Base-by-base conservation (phyloP, 129 eudicot species). In the Sambucus nigra region DNA sequence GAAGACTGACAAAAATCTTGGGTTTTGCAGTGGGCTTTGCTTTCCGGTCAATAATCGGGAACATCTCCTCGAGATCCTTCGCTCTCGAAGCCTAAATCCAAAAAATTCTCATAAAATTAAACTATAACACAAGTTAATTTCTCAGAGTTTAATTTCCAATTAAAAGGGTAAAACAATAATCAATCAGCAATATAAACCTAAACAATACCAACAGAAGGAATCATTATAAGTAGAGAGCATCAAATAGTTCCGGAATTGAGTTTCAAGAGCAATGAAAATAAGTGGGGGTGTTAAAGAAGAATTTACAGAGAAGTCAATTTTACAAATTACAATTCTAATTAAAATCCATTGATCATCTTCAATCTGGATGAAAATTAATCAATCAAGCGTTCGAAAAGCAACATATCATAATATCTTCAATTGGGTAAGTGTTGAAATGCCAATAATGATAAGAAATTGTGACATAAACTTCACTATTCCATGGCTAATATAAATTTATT, bases 21-120 rank as follows among this genome's bases (percentile, higher is more conserved):
- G 98, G 78, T 64, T 73, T 91, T 24, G 89, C 74, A 22, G 94
- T 76, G 1, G 94, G 94, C 57, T 75, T 85, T 47, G 89, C 98
- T 63, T 72, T 72, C n/a, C 59, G 73, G 51, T 91, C 86, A 41
- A 69, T 65, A 24, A 82, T 66, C 7, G 95, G 98, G 67, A 91
- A 91, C 73, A 91, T 60, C 62, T 67, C 82, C 11, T 91, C 98
- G 11, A 91, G 48, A 61, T 91, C 94, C 51, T 69, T 70, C n/a
- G 72, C 83, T 54, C 84, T 76, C 33, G 55, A 46, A 20, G 59
- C 95, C 98, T 91, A 60, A 0, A 55, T 57, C 27, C 49, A 67
- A 18, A 31, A 0, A 58, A 22, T 53, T 64, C 22, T 44, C 61
- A 55, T 19, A 38, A 46, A 14, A 3, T 29, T 35, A 2, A 35